A percentile compares a stretch with the other conserved stretches of the same genome.
phyloP scores from a whole-genome alignment of 306 rosid genomes.

The Phaseolus lunatus region DNA sequence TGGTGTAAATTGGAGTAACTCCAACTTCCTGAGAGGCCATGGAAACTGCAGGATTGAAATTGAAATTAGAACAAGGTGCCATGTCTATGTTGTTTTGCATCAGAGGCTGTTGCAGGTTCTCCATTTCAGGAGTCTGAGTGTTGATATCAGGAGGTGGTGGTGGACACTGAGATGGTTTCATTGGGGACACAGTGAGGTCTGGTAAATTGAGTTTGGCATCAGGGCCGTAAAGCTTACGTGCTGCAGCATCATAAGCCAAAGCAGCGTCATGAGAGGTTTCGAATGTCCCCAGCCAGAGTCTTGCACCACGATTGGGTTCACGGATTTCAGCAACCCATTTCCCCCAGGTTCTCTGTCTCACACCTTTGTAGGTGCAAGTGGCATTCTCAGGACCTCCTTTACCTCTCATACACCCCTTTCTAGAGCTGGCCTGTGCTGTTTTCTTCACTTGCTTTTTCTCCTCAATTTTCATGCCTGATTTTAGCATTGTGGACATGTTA shows the following conservation, averaged over 20 bases:
- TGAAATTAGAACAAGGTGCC: neutral
- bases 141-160: constrained; percentile 18
- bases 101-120: neutral
- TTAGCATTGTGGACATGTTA: constrained; percentile 44
- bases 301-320: constrained; percentile 89
- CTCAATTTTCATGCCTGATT: constrained; percentile 38
- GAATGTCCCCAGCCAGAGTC: constrained; percentile 95
- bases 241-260: constrained; percentile 82
- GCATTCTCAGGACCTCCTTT: constrained; percentile 96
- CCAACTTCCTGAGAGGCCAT: constrained; percentile 47
- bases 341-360: constrained; percentile 96
- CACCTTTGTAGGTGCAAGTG: constrained; percentile 84
- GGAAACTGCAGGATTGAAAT: neutral
- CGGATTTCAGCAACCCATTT: constrained; percentile 99
- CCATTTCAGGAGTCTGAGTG: constrained; percentile 23
- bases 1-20: constrained; percentile 29
- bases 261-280: constrained; percentile 84
- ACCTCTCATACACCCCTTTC: constrained; percentile 95
- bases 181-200: constrained; percentile 1
- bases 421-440: constrained; percentile 72
- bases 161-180: constrained; percentile 1
- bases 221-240: constrained; percentile 77
- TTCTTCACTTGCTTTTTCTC: constrained; percentile 52
- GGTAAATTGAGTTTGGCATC: constrained; percentile 89
- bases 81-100: constrained; percentile 19